phyloP scores from a whole-genome alignment of 1,284 basidiomycete species.

The Filobasidium uniguttulatum region DNA sequence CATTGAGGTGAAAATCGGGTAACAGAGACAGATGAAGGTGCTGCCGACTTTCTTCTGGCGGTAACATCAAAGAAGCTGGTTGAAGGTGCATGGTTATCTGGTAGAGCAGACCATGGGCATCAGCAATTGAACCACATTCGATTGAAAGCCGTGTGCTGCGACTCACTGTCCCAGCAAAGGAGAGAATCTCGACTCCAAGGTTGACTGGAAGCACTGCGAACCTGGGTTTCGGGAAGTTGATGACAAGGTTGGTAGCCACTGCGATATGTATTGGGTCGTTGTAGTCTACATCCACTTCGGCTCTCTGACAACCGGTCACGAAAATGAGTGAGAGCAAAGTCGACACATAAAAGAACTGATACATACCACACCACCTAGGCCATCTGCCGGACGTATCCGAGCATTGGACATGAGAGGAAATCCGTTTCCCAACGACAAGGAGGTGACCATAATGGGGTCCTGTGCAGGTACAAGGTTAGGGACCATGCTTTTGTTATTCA shows the following conservation, averaged over 20 bases:
- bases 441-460: conserved; percentile 43
- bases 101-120: background rate
- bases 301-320: conserved; percentile 27
- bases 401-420: conserved; percentile 43
- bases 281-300: conserved; percentile 46
- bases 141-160: conserved; percentile 4
- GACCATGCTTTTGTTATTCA: too few species aligned
- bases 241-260: conserved; percentile 43
- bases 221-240: conserved; percentile 44
- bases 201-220: conserved; percentile 46
- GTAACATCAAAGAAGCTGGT: conserved; percentile 15
- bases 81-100: conserved; percentile 31
- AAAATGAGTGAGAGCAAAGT: background rate
- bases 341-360: background rate
- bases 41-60: conserved; percentile 22
- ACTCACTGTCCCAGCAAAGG: conserved; percentile 43
- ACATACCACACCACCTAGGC: conserved; percentile 40
- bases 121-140: conserved; percentile 5
- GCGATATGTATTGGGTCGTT: conserved; percentile 41
- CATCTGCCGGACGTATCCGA: conserved; percentile 43
- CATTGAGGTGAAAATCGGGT: conserved; percentile 45
- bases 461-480: conserved; percentile 18
- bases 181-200: conserved; percentile 42
- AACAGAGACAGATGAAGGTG: conserved; percentile 42
- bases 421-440: conserved; percentile 41